A percentile compares a stretch with the other conserved stretches of the same genome.
These are phyloP conservation scores for Tilletia walkeri DNA, from an alignment of 1,284 basidiomycete species.

Conservation along the genomic window DNA sequence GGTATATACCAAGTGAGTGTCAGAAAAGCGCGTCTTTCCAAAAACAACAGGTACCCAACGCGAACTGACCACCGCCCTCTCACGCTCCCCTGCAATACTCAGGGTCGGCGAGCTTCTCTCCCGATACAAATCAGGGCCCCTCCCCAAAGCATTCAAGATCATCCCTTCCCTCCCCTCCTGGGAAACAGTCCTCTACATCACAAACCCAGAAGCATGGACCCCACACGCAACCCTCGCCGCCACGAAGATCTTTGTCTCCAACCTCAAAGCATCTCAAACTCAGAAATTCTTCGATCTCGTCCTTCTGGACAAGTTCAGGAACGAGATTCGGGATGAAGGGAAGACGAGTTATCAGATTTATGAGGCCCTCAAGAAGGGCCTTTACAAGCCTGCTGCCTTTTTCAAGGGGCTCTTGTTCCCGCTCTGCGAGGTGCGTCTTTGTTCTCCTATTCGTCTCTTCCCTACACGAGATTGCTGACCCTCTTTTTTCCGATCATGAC, in stretches of 20 bases:
- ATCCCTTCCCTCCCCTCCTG: constrained; percentile 92
- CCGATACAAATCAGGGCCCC: constrained; percentile 88
- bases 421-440: constrained; percentile 66
- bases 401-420: constrained; percentile 99
- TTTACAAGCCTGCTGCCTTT: constrained; percentile 97
- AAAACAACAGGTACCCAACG: background rate
- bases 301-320: constrained; percentile 82
- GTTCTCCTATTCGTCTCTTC: background rate
- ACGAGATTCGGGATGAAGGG: constrained; percentile 76
- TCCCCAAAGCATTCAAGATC: constrained; percentile 98
- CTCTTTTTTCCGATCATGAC: background rate
- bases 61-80: background rate
- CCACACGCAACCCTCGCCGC: constrained; percentile 92
- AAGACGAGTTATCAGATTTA: constrained; percentile 93
- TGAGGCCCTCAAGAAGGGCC: constrained; percentile 80
- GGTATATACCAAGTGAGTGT: constrained; percentile 81
- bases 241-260: constrained; percentile 92
- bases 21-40: too few species aligned
- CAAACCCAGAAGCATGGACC: constrained; percentile 87
- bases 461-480: too few species aligned
- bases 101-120: constrained; percentile 84
- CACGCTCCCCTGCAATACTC: constrained; percentile 11
- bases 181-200: constrained; percentile 92
- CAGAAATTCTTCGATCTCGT: constrained; percentile 91
- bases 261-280: constrained; percentile 93